phyloP scores from a whole-genome alignment of 305 asterid species.

The Fraxinus sp. region DNA sequence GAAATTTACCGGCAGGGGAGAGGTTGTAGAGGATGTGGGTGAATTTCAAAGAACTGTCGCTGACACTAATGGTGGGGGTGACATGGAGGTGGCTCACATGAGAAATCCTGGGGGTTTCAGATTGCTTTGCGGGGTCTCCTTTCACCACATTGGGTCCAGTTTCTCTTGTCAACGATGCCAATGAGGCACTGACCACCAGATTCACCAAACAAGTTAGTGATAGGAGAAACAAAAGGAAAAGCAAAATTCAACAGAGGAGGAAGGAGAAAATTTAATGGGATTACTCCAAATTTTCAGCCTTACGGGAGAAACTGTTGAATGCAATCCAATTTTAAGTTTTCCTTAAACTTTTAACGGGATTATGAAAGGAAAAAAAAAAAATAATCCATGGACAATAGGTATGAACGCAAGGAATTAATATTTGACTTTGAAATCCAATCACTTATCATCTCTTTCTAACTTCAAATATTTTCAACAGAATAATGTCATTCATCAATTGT shows the following conservation, averaged over 20 bases:
- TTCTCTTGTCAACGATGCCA: slow-evolving; percentile 94
- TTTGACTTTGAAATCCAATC: neutral
- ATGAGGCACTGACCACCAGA: slow-evolving; percentile 56
- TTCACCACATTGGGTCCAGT: slow-evolving; percentile 92
- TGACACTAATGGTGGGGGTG: slow-evolving; percentile 53
- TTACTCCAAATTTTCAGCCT: neutral
- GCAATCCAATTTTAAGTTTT: neutral
- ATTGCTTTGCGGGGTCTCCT: slow-evolving; percentile 78
- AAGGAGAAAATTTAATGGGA: neutral
- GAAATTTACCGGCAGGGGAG: slow-evolving; percentile 77
- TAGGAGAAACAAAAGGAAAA: neutral
- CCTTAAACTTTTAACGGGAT: too few species aligned
- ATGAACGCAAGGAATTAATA: too few species aligned
- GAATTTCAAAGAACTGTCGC: slow-evolving; percentile 87
- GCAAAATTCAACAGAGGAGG: neutral
- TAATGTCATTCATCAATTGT: neutral
- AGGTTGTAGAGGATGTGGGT: slow-evolving; percentile 96
- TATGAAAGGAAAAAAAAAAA: too few species aligned
- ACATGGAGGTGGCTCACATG: slow-evolving; percentile 43
- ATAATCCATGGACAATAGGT: neutral
- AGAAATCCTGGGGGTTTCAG: slow-evolving; percentile 64
- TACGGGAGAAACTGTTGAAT: neutral
- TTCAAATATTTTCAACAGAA: neutral
- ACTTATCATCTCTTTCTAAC: neutral
- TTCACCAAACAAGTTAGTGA: neutral